Evolutionary conservation across 352 stramenopile species (phyloP).

Genomic region (Phytopythium chamaehyphon): DNA sequence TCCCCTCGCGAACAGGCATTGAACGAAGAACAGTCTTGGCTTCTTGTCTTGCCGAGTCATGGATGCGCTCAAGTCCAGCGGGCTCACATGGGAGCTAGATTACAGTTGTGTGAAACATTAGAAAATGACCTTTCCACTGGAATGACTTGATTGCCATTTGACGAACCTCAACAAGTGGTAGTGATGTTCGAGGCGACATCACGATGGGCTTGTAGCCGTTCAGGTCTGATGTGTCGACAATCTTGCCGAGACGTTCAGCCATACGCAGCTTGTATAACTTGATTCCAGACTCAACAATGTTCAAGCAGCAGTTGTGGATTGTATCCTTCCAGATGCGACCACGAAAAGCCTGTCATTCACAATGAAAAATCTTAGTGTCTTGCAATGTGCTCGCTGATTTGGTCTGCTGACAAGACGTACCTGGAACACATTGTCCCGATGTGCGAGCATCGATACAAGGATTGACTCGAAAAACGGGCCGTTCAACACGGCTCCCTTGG

Average conservation of each 20-base stretch:
- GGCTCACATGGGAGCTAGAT: constrained; percentile 58
- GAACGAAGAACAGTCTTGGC: constrained; percentile 44
- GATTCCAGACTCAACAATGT: constrained; percentile 71
- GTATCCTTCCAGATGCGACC: constrained; percentile 71
- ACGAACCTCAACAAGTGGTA: constrained; percentile 35
- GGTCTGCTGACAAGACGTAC: too few species aligned
- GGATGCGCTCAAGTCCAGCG: constrained; percentile 37
- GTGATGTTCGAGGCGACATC: constrained; percentile 14
- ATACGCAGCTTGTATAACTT: constrained; percentile 80
- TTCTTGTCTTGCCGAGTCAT: constrained; percentile 47
- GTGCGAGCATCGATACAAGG: constrained; percentile 69
- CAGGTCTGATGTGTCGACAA: constrained; percentile 72
- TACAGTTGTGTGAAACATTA: constrained; percentile 3
- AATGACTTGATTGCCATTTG: neutral
- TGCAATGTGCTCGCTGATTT: too few species aligned
- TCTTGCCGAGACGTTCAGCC: constrained; percentile 52
- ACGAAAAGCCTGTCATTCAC: constrained; percentile 41
- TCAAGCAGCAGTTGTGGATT: constrained; percentile 79
- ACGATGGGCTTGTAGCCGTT: constrained; percentile 49
- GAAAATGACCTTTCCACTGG: neutral
- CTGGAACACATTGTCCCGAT: constrained; percentile 61
- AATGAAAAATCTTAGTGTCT: too few species aligned
- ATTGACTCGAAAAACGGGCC: constrained; percentile 65
- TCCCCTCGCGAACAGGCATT: constrained; percentile 68
- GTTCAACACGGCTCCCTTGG: constrained; percentile 67